Evolutionary conservation across 805 yeast genomes (phyloP), one percentile per base, ranked within the genome.

Genomic region (Sugiyamaella mastotermitis): DNA sequence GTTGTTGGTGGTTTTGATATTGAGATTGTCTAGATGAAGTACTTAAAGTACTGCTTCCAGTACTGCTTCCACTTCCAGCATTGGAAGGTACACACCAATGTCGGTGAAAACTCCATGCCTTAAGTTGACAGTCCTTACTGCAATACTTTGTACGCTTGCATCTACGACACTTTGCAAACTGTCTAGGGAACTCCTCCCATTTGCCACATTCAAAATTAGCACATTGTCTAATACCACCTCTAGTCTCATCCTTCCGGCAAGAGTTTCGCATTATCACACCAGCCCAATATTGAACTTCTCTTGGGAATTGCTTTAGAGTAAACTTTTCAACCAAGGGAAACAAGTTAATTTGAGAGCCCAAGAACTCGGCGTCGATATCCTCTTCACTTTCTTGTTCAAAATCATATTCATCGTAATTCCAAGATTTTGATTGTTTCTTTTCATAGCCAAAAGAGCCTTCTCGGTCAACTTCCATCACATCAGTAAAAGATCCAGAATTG

Each of bases 251-350:
- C 53, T 88, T 79, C 41, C 97, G 74, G 57, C 96, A 90, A 1
- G 95, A 87, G 59, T 92, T 92, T 39, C 97, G 71, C 88, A 92
- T 92, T 27, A 88, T 86, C n/a, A 90, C 95, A 3, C 95, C 92
- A 2, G 97, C 85, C 98, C 98, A 90, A 60, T 88, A 87, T 49
- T 83, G 80, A 68, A 87, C 77, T 49, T 88, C 96, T 30, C 80
- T 74, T 3, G 85, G 76, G 48, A 81, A 75, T 37, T 72, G 68
- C 39, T 71, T 70, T 14, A 76, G 73, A 0, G 97, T 90, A 57
- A 85, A 90, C 58, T 83, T 79, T 59, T 90, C 98, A 26, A 90
- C 97, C 48, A 90, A 62, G 7, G 95, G 95, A 63, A 92, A 90
- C 19, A 90, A 63, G 56, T 90, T 86, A 20, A 64, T 41, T 2